Evolutionary conservation across 331 rosid species (phyloP).

Genomic region (Phaseolus coccineus): DNA sequence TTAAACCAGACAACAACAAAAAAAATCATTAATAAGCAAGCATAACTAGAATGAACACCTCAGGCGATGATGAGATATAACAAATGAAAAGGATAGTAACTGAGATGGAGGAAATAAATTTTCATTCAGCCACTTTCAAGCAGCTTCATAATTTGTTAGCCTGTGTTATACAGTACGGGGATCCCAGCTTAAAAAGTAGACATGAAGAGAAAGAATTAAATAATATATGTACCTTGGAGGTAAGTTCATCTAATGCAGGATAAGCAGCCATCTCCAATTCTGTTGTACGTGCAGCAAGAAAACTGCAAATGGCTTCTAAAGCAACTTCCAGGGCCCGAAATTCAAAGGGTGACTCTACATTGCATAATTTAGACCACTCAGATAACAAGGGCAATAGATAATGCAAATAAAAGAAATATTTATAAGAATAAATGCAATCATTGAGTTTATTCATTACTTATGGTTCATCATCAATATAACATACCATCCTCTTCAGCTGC

Average conservation of each 20-base stretch:
- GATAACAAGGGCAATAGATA: constrained; percentile 19
- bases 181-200: constrained; percentile 4
- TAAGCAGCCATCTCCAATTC: constrained; percentile 96
- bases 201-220: constrained; percentile 35
- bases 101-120: constrained; percentile 1
- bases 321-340: constrained; percentile 97
- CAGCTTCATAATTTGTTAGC: constrained; percentile 3
- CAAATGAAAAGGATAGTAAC: constrained; percentile 15
- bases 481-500: constrained; percentile 89
- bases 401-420: constrained; percentile 14
- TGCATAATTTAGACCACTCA: constrained; percentile 55
- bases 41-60: constrained; percentile 15
- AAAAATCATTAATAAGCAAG: constrained; percentile 3
- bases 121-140: constrained; percentile 7
- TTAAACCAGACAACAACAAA: background rate
- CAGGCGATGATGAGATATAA: constrained; percentile 22
- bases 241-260: constrained; percentile 97
- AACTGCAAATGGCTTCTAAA: constrained; percentile 96
- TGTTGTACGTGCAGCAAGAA: constrained; percentile 91
- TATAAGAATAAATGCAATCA: constrained; percentile 36
- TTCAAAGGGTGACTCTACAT: constrained; percentile 94
- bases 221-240: constrained; percentile 71
- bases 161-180: background rate
- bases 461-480: constrained; percentile 34
- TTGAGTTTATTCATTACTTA: background rate